Evolutionary conservation across 2,329 filamentous ascomycete species (phyloP).

Genomic region (Neoscytalidium dimidiatum): DNA sequence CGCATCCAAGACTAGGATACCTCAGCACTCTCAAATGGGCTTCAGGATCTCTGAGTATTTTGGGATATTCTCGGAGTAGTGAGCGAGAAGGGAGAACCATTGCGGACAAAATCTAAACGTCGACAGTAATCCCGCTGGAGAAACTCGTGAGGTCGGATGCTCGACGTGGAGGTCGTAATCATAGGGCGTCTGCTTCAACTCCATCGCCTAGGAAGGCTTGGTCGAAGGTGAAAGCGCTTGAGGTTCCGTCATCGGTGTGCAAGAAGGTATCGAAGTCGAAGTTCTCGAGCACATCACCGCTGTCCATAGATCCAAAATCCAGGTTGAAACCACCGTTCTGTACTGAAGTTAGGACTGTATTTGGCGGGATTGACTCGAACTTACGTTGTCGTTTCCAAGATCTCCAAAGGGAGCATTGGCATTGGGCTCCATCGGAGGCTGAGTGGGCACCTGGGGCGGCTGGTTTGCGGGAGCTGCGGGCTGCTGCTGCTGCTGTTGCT

Average conservation of each 20-base stretch:
- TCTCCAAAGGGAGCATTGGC: constrained; percentile 42
- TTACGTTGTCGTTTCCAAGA: constrained; percentile 38
- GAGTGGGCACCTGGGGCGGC: constrained; percentile 16
- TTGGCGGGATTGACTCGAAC: constrained; percentile 9
- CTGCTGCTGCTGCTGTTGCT: constrained; percentile 37
- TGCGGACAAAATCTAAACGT: constrained; percentile 14
- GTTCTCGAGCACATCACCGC: constrained; percentile 66
- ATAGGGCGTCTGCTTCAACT: constrained; percentile 13
- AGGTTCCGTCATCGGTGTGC: constrained; percentile 50
- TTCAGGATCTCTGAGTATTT: not conserved
- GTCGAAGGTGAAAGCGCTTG: constrained; percentile 8
- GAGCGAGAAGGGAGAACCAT: constrained; percentile 8
- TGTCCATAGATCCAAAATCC: constrained; percentile 47
- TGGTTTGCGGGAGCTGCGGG: constrained; percentile 27
- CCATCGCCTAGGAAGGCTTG: constrained; percentile 6
- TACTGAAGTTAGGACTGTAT: constrained; percentile 31
- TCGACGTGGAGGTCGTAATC: constrained; percentile 8
- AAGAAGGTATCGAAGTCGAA: constrained; percentile 70
- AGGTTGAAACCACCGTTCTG: constrained; percentile 40
- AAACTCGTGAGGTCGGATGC: constrained; percentile 16
- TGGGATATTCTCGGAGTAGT: not conserved
- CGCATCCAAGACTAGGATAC: not conserved
- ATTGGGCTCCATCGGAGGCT: constrained; percentile 36
- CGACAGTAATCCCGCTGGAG: not conserved
- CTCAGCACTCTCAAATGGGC: not conserved